phyloP scores from a whole-genome alignment of 768 basidiomycete genomes.

The Tulasnella sp. region DNA sequence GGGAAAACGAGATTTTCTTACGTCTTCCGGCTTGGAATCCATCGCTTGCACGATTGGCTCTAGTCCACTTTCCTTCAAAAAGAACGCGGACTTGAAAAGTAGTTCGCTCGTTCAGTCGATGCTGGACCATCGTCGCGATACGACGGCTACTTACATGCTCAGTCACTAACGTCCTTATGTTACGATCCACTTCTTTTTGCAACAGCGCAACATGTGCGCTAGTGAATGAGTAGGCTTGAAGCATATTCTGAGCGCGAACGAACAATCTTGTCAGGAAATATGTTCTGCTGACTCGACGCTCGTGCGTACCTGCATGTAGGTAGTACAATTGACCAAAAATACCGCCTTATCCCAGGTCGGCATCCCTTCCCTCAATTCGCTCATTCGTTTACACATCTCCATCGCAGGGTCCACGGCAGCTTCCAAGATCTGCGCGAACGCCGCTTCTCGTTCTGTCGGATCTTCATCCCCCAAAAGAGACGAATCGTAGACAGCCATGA shows the following conservation, averaged over 20 bases:
- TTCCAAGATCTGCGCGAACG: conserved; percentile 74
- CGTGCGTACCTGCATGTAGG: conserved; percentile 73
- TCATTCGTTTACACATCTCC: conserved; percentile 68
- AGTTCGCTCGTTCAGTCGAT: not conserved
- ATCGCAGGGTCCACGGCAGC: conserved; percentile 84
- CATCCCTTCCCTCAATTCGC: conserved; percentile 60
- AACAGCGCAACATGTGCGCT: conserved; percentile 60
- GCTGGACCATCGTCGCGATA: not conserved
- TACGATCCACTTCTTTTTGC: conserved; percentile 61
- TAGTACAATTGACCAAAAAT: conserved; percentile 84
- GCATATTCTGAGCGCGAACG: conserved; percentile 53
- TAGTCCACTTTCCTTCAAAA: conserved; percentile 50
- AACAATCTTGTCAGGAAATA: not conserved
- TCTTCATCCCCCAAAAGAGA: conserved; percentile 72
- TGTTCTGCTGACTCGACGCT: not conserved
- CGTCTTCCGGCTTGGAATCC: conserved; percentile 44
- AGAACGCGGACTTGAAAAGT: conserved; percentile 44
- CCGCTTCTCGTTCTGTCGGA: conserved; percentile 43
- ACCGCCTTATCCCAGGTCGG: conserved; percentile 79
- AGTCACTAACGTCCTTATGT: conserved; percentile 66
- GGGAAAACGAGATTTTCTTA: conserved; percentile 37
- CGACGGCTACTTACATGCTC: conserved; percentile 68
- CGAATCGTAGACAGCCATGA: conserved; percentile 86
- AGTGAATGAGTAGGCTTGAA: conserved; percentile 73
- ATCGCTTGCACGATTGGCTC: conserved; percentile 46